Percentiles rank a stretch among this genome's conserved stretches.
phyloP scores from a whole-genome alignment of 306 rosid species.

The Dicorynia guianensis region DNA sequence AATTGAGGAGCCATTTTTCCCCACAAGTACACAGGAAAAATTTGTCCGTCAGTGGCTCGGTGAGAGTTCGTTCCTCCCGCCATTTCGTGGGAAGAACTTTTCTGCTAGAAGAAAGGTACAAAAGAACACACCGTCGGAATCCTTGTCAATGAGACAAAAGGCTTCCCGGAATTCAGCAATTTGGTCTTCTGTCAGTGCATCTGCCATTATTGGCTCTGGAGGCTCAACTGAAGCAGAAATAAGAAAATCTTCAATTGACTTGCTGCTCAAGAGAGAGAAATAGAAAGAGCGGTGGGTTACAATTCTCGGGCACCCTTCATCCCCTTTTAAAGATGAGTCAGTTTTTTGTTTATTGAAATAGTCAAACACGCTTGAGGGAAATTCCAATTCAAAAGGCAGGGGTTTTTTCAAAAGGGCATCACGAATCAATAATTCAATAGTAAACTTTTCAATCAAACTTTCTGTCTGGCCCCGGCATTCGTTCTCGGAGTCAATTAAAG shows the following conservation, averaged over 20 bases:
- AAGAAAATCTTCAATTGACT: conserved; percentile 1
- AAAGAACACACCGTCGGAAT: conserved; percentile 51
- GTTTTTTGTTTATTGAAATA: conserved; percentile 14
- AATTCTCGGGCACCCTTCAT: neutral
- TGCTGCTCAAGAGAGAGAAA: conserved; percentile 30
- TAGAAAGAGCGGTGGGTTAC: conserved; percentile 33
- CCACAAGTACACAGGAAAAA: no score
- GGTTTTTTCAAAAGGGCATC: conserved; percentile 37
- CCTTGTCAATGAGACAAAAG: conserved; percentile 83
- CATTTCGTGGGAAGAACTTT: no score
- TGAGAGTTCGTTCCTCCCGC: no score
- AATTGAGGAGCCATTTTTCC: no score
- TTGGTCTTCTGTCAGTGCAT: conserved; percentile 75
- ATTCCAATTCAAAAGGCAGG: conserved; percentile 34
- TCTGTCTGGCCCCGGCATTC: neutral
- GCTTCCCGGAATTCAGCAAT: conserved; percentile 86
- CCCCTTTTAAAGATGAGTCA: conserved; percentile 26
- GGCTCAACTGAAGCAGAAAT: conserved; percentile 2
- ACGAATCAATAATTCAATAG: conserved; percentile 6
- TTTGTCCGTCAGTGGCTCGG: no score
- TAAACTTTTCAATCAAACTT: conserved; percentile 35
- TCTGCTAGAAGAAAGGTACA: neutral
- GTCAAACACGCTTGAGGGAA: conserved; percentile 45
- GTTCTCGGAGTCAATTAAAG: conserved; percentile 9
- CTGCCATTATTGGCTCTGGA: conserved; percentile 50